Percentiles rank a stretch among this genome's conserved stretches.
Evolutionary conservation across 2,329 filamentous ascomycete species (phyloP).

Genomic region (Aspergillus ustus): DNA sequence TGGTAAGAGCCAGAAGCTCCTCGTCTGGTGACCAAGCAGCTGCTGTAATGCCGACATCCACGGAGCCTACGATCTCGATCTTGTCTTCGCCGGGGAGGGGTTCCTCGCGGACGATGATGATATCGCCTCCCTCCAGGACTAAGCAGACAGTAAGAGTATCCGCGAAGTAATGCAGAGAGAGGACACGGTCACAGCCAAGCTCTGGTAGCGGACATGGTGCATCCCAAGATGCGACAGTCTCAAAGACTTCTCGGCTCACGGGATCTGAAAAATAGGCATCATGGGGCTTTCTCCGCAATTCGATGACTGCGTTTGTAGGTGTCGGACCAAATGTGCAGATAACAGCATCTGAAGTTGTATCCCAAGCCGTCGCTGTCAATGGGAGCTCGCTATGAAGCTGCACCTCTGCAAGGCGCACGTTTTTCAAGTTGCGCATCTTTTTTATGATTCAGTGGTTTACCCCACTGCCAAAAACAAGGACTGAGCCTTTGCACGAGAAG

Average conservation of each 20-base stretch:
- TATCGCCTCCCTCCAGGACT: conserved; percentile 87
- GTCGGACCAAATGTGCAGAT: conserved; percentile 86
- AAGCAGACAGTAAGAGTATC: conserved; percentile 79
- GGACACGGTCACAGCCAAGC: conserved; percentile 72
- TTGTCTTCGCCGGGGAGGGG: conserved; percentile 69
- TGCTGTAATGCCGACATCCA: conserved; percentile 87
- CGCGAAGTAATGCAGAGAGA: conserved; percentile 82
- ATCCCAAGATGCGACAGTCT: conserved; percentile 82
- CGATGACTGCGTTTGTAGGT: conserved; percentile 69
- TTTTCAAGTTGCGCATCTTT: conserved; percentile 85
- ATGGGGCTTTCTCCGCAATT: conserved; percentile 63
- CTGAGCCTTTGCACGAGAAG: conserved; percentile 15
- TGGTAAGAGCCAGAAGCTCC: conserved; percentile 83
- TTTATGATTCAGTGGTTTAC: conserved; percentile 38
- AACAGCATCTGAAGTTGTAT: conserved; percentile 74
- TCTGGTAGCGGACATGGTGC: conserved; percentile 79
- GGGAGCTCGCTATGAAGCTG: conserved; percentile 62
- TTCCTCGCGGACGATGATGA: conserved; percentile 80
- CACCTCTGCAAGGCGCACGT: conserved; percentile 71
- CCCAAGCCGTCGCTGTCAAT: conserved; percentile 83
- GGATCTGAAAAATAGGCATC: conserved; percentile 45
- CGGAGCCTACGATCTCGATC: conserved; percentile 93
- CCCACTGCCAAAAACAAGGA: conserved; percentile 41
- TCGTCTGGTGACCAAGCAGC: conserved; percentile 95
- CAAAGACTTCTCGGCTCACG: conserved; percentile 45